Evolutionary conservation across 164 flowering plant species (phyloP).

Genomic region (Vitis rotundifolia): DNA sequence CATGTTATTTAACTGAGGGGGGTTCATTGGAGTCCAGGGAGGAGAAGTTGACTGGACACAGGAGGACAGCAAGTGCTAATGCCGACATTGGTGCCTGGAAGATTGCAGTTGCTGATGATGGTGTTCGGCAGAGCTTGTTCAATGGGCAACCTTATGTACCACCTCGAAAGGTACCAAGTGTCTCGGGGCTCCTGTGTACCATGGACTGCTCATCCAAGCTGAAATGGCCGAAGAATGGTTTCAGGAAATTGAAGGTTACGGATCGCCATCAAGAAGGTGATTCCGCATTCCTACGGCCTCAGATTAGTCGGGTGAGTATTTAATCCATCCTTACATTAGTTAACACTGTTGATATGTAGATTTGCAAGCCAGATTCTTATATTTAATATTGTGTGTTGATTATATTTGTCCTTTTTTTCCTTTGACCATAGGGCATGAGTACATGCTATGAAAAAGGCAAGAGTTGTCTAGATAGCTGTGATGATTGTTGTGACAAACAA

Average conservation of each 20-base stretch:
- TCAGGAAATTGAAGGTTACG: constrained; percentile 63
- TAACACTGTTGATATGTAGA: background rate
- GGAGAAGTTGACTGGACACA: constrained; percentile 58
- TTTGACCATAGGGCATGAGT: constrained; percentile 43
- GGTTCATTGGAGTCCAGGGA: constrained; percentile 32
- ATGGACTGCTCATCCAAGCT: constrained; percentile 56
- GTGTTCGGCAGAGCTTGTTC: constrained; percentile 18
- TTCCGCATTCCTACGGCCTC: constrained; percentile 30
- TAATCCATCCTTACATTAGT: background rate
- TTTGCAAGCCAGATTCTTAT: background rate
- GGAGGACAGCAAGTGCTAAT: constrained; percentile 87
- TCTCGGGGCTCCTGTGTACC: constrained; percentile 53
- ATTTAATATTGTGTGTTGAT: background rate
- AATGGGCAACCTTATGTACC: constrained; percentile 31
- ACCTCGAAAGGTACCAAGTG: constrained; percentile 68
- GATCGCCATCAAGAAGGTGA: constrained; percentile 53
- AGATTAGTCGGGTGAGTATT: constrained; percentile 46
- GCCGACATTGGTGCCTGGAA: constrained; percentile 79
- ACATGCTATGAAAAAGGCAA: constrained; percentile 66
- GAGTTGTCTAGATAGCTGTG: constrained; percentile 67
- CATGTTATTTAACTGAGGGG: constrained; percentile 31
- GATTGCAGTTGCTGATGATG: constrained; percentile 50
- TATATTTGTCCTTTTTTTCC: background rate
- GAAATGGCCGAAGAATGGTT: constrained; percentile 68
- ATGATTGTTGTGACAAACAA: constrained; percentile 70